Evolutionary conservation across 192 early-diverging fungal species (phyloP), one percentile per base, ranked within the genome.

Genomic region (Coemansia umbellata): DNA sequence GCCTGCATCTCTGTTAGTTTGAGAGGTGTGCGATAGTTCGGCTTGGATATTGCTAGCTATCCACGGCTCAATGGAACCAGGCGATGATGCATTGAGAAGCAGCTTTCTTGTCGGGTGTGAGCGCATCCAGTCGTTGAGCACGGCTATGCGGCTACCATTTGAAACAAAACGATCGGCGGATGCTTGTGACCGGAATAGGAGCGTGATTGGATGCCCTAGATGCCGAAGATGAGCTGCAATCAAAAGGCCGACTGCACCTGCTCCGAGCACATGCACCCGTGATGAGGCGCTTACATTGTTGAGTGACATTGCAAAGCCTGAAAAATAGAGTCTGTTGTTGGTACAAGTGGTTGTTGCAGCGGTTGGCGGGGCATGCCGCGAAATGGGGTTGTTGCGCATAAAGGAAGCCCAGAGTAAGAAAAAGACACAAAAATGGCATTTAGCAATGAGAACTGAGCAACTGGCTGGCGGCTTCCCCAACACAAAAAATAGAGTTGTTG

Each of bases 191-290:
- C 83, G 78, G 13, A 88, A 68, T 9, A 87, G 50, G 5, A 88
- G 62, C 8, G 80, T 85, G 30, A 85, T 72, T 27, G 79, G 74
- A 11, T 74, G 66, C 2, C 73, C 66, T 14, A 68, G 53, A n/a
- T 67, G 55, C 33, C 79, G 70, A 36, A 90, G 66, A 33, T 82
- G 59, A 11, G 74, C 66, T 8, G 84, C 85, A 44, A 87, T 62
- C 36, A 86, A 69, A 30, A 83, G 73, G 4, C 88, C 88, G 15
- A 87, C 76, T n/a, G 84, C 86, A 4, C 86, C 85, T 24, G 81
- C 80, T 18, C 88, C 88, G 6, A 90, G 64, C 32, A 90, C 59
- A 57, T 90, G 83, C n/a, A 84, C 58, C 11, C 58, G 66, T n/a
- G 58, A 57, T n/a, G 26, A 5, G 7, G 31, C 8, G 22, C 23